Conservation (phyloP, 768 basidiomycete genomes). For the Mycena rebaudengoi region DNA sequence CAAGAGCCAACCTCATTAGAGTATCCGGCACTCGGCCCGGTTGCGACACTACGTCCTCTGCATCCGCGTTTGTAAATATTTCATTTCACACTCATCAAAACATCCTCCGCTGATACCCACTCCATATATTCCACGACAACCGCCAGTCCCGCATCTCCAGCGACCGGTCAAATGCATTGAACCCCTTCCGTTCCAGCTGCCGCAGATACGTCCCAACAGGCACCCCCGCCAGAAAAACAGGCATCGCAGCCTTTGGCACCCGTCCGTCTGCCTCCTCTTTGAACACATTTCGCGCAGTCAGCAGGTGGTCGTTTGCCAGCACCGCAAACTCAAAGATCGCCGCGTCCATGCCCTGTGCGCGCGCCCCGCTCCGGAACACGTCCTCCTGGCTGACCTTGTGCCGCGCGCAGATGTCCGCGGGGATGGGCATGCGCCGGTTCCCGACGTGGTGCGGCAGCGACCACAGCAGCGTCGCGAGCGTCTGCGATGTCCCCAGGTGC, state of each 20-base stretch:
- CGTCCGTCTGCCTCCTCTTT: constrained; percentile 56
- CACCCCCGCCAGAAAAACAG: constrained; percentile 78
- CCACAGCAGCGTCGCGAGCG: constrained; percentile 74
- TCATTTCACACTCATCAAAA: constrained; percentile 10
- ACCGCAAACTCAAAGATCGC: constrained; percentile 88
- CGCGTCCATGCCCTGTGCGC: constrained; percentile 71
- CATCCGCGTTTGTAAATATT: no score
- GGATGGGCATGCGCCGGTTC: constrained; percentile 76
- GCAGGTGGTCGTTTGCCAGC: constrained; percentile 80
- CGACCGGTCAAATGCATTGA: constrained; percentile 73
- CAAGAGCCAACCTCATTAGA: no score
- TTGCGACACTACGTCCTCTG: no score
- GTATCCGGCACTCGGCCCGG: no score
- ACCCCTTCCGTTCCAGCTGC: constrained; percentile 73
- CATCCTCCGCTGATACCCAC: constrained; percentile 47
- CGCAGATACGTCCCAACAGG: constrained; percentile 71
- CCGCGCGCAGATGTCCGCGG: constrained; percentile 82
- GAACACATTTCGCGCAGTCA: constrained; percentile 77
- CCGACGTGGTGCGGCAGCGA: constrained; percentile 81
- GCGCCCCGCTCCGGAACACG: constrained; percentile 66
- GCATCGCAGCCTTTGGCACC: constrained; percentile 68
- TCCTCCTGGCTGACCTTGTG: constrained; percentile 84
- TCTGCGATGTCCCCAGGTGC: constrained; percentile 81
- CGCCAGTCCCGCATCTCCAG: constrained; percentile 78
- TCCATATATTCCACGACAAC: constrained; percentile 78